Evolutionary conservation across 73 alveolate species (phyloP), one percentile per base, ranked within the genome.

Genomic region (Blepharisma japonicum): DNA sequence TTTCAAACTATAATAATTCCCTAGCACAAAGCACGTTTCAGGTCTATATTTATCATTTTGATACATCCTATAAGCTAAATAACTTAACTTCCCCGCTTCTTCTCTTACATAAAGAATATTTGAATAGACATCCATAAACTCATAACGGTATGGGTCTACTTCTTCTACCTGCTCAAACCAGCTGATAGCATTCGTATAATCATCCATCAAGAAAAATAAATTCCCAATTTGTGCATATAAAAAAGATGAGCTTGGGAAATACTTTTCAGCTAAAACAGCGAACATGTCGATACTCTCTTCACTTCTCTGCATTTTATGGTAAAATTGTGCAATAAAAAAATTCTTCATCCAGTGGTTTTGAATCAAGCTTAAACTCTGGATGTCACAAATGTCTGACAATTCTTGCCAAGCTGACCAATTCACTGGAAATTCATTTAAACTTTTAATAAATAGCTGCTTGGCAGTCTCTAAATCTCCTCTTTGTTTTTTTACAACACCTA

Each of bases 361-460:
- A 45, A 95, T 54, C 77, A 78, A 82, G 61, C 70, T 71, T 68
- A 93, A 87, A 78, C 87, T 95, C 68, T 85, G 88, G 39, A 68
- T 80, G 51, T 85, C 77, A 47, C 92, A 79, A 53, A 96, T 80
- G 54, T 83, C 83, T 71, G 92, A 88, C 55, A 96, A 91, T 70
- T 96, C 99, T 0, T 92, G 87, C 99, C 99, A 96, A n/a, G 98
- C 95, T 45, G 97, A 86, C 99, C 99, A 96, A 46, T 94, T 90
- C 78, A 93, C 83, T 11, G 99, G 99, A 45, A 84, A 84, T 68
- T 89, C 88, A 77, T 94, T 89, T 27, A 96, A 86, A 68, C 96
- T 95, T 81, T 93, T 83, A 9, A 94, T 82, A 68, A 96, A 86
- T 45, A 91, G 94, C 38, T 72, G 82, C 81, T 92, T 95, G 47